Evolutionary conservation across 164 flowering plant species (phyloP).

Genomic region (Nelumbo lutea): DNA sequence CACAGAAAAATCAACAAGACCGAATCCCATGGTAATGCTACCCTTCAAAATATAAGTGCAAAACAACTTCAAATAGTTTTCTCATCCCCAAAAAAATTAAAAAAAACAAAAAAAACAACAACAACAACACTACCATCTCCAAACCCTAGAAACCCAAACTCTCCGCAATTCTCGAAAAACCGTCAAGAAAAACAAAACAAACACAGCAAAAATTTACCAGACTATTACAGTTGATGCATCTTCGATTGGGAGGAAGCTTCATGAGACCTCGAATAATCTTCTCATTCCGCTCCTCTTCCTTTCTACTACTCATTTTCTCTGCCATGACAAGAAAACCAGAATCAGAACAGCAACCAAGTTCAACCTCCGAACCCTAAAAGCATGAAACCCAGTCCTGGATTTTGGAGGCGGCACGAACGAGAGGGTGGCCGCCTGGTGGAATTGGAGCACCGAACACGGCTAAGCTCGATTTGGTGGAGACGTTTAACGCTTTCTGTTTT

Average conservation of each 20-base stretch:
- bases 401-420: too few species aligned
- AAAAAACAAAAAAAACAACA: background rate
- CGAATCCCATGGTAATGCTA: background rate
- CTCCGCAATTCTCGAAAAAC: background rate
- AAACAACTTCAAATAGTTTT: background rate
- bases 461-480: too few species aligned
- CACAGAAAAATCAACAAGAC: background rate
- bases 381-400: too few species aligned
- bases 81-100: background rate
- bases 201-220: slow-evolving; percentile 38
- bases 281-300: slow-evolving; percentile 89
- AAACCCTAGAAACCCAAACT: background rate
- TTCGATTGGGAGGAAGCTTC: slow-evolving; percentile 98
- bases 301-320: slow-evolving; percentile 62
- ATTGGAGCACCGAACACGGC: too few species aligned
- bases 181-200: background rate
- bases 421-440: too few species aligned
- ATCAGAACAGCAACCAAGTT: too few species aligned
- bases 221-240: slow-evolving; percentile 90
- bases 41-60: background rate
- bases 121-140: background rate
- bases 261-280: slow-evolving; percentile 93
- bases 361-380: too few species aligned
- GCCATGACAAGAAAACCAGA: too few species aligned
- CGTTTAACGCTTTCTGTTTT: too few species aligned